Evolutionary conservation across 768 basidiomycete species (phyloP).

Genomic region (Termitomyces sp.): DNA sequence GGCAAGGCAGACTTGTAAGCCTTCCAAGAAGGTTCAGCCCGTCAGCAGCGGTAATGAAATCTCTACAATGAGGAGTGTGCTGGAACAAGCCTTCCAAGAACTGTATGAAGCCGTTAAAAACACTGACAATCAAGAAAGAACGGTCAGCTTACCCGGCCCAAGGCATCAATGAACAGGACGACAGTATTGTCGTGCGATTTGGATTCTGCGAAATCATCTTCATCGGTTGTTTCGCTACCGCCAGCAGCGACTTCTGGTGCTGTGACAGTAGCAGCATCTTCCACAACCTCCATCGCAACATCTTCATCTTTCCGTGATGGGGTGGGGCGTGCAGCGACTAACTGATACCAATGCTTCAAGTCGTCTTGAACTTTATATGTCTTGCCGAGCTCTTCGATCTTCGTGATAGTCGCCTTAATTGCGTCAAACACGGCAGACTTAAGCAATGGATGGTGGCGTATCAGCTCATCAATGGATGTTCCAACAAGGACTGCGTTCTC

Average conservation of each 20-base stretch:
- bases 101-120: constrained; percentile 32
- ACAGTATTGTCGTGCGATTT: constrained; percentile 72
- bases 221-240: constrained; percentile 18
- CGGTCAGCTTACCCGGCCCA: constrained; percentile 59
- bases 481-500: constrained; percentile 91
- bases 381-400: constrained; percentile 73
- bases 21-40: constrained; percentile 72
- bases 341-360: constrained; percentile 64
- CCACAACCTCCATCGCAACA: constrained; percentile 48
- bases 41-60: constrained; percentile 76
- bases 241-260: constrained; percentile 10
- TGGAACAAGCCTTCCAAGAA: constrained; percentile 95
- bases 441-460: constrained; percentile 90
- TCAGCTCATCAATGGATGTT: constrained; percentile 89
- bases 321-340: constrained; percentile 30
- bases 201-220: constrained; percentile 22
- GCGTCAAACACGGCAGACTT: constrained; percentile 79
- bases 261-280: constrained; percentile 15
- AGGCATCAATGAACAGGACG: constrained; percentile 74
- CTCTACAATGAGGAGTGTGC: constrained; percentile 83
- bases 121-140: background rate
- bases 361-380: constrained; percentile 52
- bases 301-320: constrained; percentile 27
- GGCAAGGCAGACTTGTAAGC: constrained; percentile 78
- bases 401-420: constrained; percentile 63